A percentile compares a stretch with the other conserved stretches of the same genome.
phyloP scores from a whole-genome alignment of 352 stramenopile genomes.

The Globisporangium acanthophoron region DNA sequence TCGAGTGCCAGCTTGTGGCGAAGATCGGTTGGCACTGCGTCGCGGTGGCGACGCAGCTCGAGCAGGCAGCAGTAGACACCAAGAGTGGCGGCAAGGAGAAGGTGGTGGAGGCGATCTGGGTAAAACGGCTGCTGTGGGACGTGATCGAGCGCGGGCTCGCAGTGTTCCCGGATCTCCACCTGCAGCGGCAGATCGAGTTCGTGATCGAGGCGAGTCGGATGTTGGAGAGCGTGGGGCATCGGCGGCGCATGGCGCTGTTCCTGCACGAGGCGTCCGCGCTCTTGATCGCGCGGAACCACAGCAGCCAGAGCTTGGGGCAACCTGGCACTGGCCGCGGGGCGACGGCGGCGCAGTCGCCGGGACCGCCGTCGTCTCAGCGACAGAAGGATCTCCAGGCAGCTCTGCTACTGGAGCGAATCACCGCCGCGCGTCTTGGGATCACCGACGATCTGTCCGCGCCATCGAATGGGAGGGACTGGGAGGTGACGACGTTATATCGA shows the following conservation, averaged over 20 bases:
- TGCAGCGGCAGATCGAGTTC: slow-evolving; percentile 59
- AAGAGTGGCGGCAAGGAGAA: slow-evolving; percentile 22
- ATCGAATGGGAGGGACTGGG: slow-evolving; percentile 20
- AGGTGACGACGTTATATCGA: slow-evolving; percentile 37
- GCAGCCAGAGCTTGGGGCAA: slow-evolving; percentile 4
- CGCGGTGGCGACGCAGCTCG: slow-evolving; percentile 27
- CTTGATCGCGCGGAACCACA: slow-evolving; percentile 32
- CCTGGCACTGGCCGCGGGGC: background rate
- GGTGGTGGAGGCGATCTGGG: slow-evolving; percentile 51
- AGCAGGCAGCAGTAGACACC: background rate
- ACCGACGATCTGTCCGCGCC: slow-evolving; percentile 2
- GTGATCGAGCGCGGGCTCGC: slow-evolving; percentile 48
- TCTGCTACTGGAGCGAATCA: slow-evolving; percentile 44
- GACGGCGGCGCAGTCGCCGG: slow-evolving; percentile 8
- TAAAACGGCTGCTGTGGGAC: slow-evolving; percentile 69
- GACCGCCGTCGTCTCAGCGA: slow-evolving; percentile 14
- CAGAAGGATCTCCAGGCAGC: slow-evolving; percentile 54
- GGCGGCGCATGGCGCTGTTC: slow-evolving; percentile 59
- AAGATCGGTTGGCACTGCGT: slow-evolving; percentile 75
- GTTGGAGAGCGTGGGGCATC: slow-evolving; percentile 57
- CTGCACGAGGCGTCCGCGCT: slow-evolving; percentile 64
- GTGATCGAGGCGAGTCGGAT: slow-evolving; percentile 57
- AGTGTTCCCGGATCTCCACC: slow-evolving; percentile 41
- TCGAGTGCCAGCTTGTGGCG: slow-evolving; percentile 71
- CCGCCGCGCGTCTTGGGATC: slow-evolving; percentile 50